Evolutionary conservation across 257 asterid species (phyloP), one percentile per base, ranked within the genome.

Genomic region (Solanum chilense): DNA sequence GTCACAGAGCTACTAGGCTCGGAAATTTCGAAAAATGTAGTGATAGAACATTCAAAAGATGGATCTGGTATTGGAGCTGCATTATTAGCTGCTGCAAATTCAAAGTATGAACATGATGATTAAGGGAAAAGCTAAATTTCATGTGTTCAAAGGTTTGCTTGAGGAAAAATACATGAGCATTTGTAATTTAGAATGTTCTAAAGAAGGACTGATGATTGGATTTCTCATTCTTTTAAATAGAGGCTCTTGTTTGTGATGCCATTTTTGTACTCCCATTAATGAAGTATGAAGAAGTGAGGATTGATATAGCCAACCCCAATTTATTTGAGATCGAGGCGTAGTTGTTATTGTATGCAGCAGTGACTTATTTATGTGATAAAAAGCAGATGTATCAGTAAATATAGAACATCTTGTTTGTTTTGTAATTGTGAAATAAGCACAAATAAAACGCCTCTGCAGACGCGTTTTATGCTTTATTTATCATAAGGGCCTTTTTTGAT

Each of bases 1-100:
- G 95, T 94, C 29, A 62, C 76, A 1, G 98, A 95, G 90, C 94
- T 95, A 84, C 90, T 95, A 5, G 96, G 98, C 74, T 44, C 87
- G 1, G 94, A 92, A 76, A 31, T 90, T 56, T 91, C 95, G 1
- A 92, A 86, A 88, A 93, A 93, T 85, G 70, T 93, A 86, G 91
- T 92, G 12, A 93, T 93, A 39, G 93, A 94, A 84, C 98, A 94
- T 89, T 92, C 98, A 33, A 94, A 95, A 88, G 98, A 94, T 90
- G 98, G 98, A 7, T 95, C 98, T 69, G 93, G 98, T 56, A 93
- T 94, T 88, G 98, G 97, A 56, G 98, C 98, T 45, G 97, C 98
- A 31, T 94, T 95, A 35, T 91, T 95, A 91, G 98, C 98, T 91
- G 98, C 97, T 86, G 86, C 98, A 47, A 93, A 94, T 88, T 95